Base-by-base conservation (phyloP, 495 filamentous ascomycete species). In the Neurospora sp. region DNA sequence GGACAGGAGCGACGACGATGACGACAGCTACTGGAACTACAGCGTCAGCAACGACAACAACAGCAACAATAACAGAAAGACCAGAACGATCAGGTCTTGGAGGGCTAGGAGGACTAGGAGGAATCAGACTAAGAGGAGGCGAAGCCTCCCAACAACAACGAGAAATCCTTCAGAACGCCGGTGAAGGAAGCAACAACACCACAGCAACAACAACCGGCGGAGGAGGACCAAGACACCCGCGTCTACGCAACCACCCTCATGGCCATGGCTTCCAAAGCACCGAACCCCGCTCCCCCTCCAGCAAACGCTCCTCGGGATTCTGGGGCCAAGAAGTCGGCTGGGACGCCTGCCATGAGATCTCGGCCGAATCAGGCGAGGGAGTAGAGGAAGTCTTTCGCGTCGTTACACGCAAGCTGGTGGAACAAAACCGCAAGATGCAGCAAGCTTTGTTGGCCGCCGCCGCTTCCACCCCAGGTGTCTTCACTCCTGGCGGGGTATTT, bases 381-480 rank as follows among this genome's bases (percentile, higher is more conserved):
- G 93, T 99, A 12, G 96, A 99, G 70, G 96, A 99, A 83, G 95
- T 99, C 0, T 99, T 99, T 76, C 88, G 94, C 0, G 95, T 98
- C 20, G 96, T 98, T 45, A 94, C 95, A 44, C 84, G 96, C 77
- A 97, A 97, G 81, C 85, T 99, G 71, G 95, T 99, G 40, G 95
- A 98, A 84, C 93, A 96, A 85, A 89, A 92, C 75, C 87, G 92
- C 77, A 89, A 88, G 78, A 89, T 90, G 48, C 86, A 89, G 74
- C 85, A 90, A 72, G 85, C 85, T 79, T 77, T 85, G 72, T 73
- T 81, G 0, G 53, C 53, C 3, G 53, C 53, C 40, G 79, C 81
- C 3, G 84, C 84, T 27, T 37, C 35, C 35, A 80, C 80, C 4
- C 78, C 82, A 0, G 83, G 79, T 27, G 71, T 59, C 8, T 70